Evolutionary conservation across 1,139 yeast species (phyloP).

Genomic region (Saccharomyces pastorianus): DNA sequence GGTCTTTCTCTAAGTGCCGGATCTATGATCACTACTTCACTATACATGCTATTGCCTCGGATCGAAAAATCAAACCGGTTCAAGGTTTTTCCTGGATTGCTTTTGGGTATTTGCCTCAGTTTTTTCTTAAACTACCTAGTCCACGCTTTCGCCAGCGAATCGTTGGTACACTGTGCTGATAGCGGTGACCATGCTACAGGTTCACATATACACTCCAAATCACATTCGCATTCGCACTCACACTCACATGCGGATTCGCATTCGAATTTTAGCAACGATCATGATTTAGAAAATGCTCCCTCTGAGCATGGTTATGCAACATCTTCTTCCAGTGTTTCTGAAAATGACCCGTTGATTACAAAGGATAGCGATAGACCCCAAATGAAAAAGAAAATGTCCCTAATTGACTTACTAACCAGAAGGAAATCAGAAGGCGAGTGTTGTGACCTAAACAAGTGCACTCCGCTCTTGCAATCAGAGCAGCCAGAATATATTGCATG

Average conservation of each 20-base stretch:
- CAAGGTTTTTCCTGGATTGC: slow-evolving; percentile 43
- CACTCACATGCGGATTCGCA: slow-evolving; percentile 15
- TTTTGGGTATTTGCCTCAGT: slow-evolving; percentile 56
- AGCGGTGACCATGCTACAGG: slow-evolving; percentile 28
- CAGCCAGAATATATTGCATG: not conserved
- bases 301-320: not conserved
- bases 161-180: slow-evolving; percentile 82
- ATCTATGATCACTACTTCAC: slow-evolving; percentile 64
- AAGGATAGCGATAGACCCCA: not conserved
- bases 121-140: slow-evolving; percentile 52
- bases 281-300: slow-evolving; percentile 1
- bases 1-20: slow-evolving; percentile 57
- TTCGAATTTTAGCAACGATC: slow-evolving; percentile 13
- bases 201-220: not conserved
- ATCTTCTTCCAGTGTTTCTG: not conserved
- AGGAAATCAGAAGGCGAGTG: slow-evolving; percentile 7
- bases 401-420: slow-evolving; percentile 5
- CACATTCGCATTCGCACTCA: slow-evolving; percentile 12
- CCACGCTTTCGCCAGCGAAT: slow-evolving; percentile 69
- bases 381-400: slow-evolving; percentile 2
- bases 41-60: slow-evolving; percentile 67
- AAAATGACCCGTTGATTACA: not conserved
- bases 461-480: slow-evolving; percentile 5
- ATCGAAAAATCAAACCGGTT: slow-evolving; percentile 38
- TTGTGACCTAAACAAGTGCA: slow-evolving; percentile 2